These are phyloP conservation scores for Hippophae tibetana DNA, from an alignment of 306 rosid genomes.

Conservation along the genomic window DNA sequence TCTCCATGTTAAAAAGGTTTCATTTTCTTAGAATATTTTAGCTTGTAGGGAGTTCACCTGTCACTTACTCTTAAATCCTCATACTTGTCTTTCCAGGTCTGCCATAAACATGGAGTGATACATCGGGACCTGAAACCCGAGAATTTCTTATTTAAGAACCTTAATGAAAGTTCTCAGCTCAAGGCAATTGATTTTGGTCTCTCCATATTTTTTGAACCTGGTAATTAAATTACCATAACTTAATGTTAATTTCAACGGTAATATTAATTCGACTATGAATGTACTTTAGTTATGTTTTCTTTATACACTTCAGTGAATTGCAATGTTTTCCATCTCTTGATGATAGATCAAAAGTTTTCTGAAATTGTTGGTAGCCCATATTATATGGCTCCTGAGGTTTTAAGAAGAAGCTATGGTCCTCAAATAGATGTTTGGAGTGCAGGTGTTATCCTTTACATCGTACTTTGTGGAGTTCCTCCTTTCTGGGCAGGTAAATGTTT, in stretches of 20 bases:
- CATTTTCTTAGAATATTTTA: background rate
- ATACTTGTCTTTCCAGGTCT: conserved; percentile 39
- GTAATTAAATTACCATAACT: conserved; percentile 20
- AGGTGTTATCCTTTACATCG: conserved; percentile 84
- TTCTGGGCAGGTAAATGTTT: conserved; percentile 80
- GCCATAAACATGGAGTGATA: conserved; percentile 78
- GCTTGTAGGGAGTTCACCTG: background rate
- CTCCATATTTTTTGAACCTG: conserved; percentile 55
- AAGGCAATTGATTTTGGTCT: conserved; percentile 96
- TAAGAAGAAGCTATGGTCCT: conserved; percentile 75
- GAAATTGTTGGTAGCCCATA: conserved; percentile 98
- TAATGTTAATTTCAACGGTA: background rate
- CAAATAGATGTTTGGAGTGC: conserved; percentile 92
- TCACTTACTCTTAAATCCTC: background rate
- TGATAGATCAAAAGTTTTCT: conserved; percentile 65
- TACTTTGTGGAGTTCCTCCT: conserved; percentile 95
- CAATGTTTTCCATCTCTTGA: conserved; percentile 1
- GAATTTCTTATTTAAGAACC: conserved; percentile 73
- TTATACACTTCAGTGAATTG: background rate
- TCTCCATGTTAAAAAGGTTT: no score
- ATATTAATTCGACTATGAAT: background rate
- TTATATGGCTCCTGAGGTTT: conserved; percentile 98
- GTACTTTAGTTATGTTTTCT: background rate
- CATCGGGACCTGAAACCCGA: conserved; percentile 92
- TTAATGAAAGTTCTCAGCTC: conserved; percentile 41